Conservation (phyloP, 441 rosid genomes). For the Euphorbia schlechtendalii region DNA sequence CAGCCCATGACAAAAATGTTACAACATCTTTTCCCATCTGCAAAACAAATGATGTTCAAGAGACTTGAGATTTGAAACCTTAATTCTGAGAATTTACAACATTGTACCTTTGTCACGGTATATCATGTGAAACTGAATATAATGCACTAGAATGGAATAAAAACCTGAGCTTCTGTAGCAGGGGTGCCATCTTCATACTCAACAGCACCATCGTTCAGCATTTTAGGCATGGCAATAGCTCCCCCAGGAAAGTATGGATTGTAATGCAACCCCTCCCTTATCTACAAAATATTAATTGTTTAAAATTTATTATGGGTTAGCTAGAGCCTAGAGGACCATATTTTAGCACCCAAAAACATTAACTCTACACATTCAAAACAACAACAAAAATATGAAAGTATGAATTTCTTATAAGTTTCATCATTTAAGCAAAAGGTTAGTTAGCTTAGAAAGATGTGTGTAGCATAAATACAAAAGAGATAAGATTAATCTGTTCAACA, state of each 20-base stretch:
- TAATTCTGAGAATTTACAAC: neutral
- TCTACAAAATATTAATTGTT: slow-evolving; percentile 34
- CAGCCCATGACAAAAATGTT: slow-evolving; percentile 94
- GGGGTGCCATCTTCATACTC: slow-evolving; percentile 98
- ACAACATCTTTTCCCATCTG: slow-evolving; percentile 99
- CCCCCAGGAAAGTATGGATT: slow-evolving; percentile 99
- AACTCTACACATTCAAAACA: neutral
- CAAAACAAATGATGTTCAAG: slow-evolving; percentile 12
- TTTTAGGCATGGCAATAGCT: slow-evolving; percentile 99
- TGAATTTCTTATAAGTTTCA: slow-evolving; percentile 1
- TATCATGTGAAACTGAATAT: neutral
- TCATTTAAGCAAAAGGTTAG: neutral
- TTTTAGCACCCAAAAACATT: neutral
- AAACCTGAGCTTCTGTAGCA: slow-evolving; percentile 97
- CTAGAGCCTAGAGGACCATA: neutral
- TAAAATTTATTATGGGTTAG: neutral
- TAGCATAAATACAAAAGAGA: neutral
- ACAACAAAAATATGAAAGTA: neutral
- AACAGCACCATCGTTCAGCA: slow-evolving; percentile 93
- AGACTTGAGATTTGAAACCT: slow-evolving; percentile 8
- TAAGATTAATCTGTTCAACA: neutral
- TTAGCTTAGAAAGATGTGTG: neutral
- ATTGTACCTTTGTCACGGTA: slow-evolving; percentile 3
- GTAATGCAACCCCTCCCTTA: slow-evolving; percentile 94
- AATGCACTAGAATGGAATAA: neutral